Base-by-base conservation (phyloP, 208 protist species). In the Crithidia fasciculata region DNA sequence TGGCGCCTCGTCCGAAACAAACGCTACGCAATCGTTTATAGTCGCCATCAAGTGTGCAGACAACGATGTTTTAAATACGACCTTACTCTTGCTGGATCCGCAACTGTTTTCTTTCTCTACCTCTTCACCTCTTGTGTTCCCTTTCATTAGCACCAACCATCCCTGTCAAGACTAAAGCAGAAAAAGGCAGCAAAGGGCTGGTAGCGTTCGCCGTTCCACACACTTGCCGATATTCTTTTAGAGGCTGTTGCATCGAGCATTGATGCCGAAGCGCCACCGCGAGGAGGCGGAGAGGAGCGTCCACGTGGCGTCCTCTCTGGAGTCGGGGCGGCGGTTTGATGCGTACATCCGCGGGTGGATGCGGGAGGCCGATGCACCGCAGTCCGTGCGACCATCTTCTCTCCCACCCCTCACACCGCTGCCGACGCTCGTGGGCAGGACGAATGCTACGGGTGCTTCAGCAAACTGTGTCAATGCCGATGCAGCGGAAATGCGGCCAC, bases 321-420 rank as follows among this genome's bases (percentile, higher is more conserved):
- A 72, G 18, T 83, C 78, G 7, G 65, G 55, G 3, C 49, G 68
- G 4, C 40, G 62, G 18, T 84, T 84, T 40, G 69, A 84, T 7
- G 74, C 72, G 16, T 84, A 84, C 56, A 81, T 84, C 41, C 57
- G 62, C n/a, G 66, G 62, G 2, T 84, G 80, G 80, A 41, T 80
- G 68, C 54, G 18, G 47, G 72, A 69, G 5, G 57, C 71, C 2
- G 6, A 53, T 13, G 64, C 63, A 12, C 40, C 40, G 28, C 52
- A 28, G 13, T 8, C 19, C 12, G 10, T 58, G 16, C 58, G 52
- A 4, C 72, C 78, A 6, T 74, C 70, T 36, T 54, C 60, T 45
- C 43, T 79, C 12, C 72, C 73, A 2, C 4, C 60, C 2, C 66
- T 79, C 37, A 69, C 52, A 13, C 78, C 66, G 8, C 47, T 76